Conservation (phyloP, 768 basidiomycete genomes). For the Mrakia frigida region DNA sequence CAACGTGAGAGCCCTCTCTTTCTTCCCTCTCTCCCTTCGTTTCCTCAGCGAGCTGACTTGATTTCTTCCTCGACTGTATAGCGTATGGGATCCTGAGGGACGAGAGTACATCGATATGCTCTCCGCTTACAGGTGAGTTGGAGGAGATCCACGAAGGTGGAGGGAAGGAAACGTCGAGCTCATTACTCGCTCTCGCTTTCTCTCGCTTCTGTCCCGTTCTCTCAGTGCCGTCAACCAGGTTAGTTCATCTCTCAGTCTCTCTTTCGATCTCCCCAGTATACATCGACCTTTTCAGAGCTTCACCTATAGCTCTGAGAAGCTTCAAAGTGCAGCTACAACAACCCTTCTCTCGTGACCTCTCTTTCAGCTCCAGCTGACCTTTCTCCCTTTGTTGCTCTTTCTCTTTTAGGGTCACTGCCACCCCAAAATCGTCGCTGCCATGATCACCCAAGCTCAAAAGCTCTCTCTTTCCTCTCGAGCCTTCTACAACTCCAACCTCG, state of each 20-base stretch:
- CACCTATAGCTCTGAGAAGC: too few relatives aligned
- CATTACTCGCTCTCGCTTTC: not conserved
- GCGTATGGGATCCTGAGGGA: constrained; percentile 92
- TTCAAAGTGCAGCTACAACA: not conserved
- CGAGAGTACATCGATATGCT: constrained; percentile 97
- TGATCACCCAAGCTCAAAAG: constrained; percentile 76
- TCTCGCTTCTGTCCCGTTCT: not conserved
- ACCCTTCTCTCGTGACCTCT: not conserved
- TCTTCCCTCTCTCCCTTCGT: not conserved
- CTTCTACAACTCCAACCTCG: constrained; percentile 90
- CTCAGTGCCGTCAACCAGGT: constrained; percentile 32
- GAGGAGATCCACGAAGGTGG: not conserved
- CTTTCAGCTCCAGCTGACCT: not conserved
- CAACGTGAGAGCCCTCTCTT: constrained; percentile 48
- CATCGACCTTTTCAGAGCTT: not conserved
- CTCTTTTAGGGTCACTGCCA: constrained; percentile 80
- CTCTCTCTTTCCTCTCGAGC: constrained; percentile 92
- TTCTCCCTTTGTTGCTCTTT: not conserved
- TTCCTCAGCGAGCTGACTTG: constrained; percentile 36
- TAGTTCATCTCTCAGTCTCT: not conserved
- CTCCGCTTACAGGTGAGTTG: constrained; percentile 85
- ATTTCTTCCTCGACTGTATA: constrained; percentile 38
- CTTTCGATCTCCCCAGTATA: too few relatives aligned
- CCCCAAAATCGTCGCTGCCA: constrained; percentile 73
- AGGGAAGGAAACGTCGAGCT: not conserved